phyloP scores from a whole-genome alignment of 441 rosid species.

The Codiaeum variegatum region DNA sequence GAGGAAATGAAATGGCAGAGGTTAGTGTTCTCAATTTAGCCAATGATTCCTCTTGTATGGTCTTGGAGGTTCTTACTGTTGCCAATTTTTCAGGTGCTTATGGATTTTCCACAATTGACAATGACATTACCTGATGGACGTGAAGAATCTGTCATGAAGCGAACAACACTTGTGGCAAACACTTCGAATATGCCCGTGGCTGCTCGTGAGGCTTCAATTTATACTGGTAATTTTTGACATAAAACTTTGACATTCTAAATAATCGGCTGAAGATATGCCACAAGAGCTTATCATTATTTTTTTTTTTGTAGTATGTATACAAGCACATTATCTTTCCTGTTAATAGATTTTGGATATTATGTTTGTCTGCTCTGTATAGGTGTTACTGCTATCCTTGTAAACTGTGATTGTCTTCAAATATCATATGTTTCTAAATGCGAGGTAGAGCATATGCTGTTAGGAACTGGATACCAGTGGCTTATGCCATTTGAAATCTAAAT shows the following conservation, averaged over 20 bases:
- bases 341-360: not conserved
- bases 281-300: no score
- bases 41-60: not conserved
- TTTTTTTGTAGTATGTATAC: not conserved
- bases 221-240: slow-evolving; percentile 57
- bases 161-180: slow-evolving; percentile 96
- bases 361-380: not conserved
- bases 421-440: not conserved
- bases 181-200: slow-evolving; percentile 99
- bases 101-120: slow-evolving; percentile 99
- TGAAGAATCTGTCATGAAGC: slow-evolving; percentile 99
- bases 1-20: slow-evolving; percentile 99
- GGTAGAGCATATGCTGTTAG: no score
- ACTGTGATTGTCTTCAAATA: not conserved
- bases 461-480: not conserved
- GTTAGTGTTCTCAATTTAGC: slow-evolving; percentile 37
- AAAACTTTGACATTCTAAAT: slow-evolving; percentile 2
- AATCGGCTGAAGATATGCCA: not conserved
- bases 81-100: slow-evolving; percentile 67
- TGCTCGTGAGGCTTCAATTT: slow-evolving; percentile 99
- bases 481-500: not conserved
- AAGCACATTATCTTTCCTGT: not conserved
- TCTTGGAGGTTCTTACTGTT: slow-evolving; percentile 1
- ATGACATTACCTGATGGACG: slow-evolving; percentile 99
- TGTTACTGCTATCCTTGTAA: not conserved